Evolutionary conservation across 768 basidiomycete genomes (phyloP).

Genomic region (Candolleomyces efflorescens): DNA sequence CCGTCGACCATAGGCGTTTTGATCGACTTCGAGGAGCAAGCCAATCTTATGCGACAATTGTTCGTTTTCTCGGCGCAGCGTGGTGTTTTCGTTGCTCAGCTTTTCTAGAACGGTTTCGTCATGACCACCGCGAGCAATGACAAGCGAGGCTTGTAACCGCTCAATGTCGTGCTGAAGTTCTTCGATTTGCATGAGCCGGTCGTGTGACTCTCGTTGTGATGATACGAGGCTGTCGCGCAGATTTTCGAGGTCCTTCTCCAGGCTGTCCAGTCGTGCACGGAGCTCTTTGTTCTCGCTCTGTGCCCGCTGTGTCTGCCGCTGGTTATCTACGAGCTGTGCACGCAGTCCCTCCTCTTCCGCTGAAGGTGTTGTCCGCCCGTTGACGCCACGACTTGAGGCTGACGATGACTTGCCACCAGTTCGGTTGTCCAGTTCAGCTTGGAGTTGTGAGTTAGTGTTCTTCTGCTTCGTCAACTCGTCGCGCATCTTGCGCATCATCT

Average conservation of each 20-base stretch:
- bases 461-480: conserved; percentile 94
- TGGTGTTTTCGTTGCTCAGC: conserved; percentile 76
- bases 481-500: conserved; percentile 95
- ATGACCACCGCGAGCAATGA: conserved; percentile 69
- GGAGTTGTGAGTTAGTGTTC: conserved; percentile 69
- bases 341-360: conserved; percentile 76
- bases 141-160: conserved; percentile 65
- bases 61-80: conserved; percentile 80
- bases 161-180: conserved; percentile 81
- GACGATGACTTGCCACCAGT: conserved; percentile 50
- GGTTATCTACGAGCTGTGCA: conserved; percentile 69
- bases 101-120: conserved; percentile 78
- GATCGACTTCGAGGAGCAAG: conserved; percentile 82
- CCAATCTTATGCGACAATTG: conserved; percentile 90
- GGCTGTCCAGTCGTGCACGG: conserved; percentile 61
- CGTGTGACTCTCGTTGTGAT: conserved; percentile 76
- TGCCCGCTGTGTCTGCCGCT: conserved; percentile 70
- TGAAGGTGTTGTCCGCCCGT: conserved; percentile 76
- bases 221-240: conserved; percentile 66
- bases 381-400: conserved; percentile 38
- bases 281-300: conserved; percentile 74
- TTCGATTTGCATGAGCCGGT: conserved; percentile 69
- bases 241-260: conserved; percentile 72
- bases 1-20: conserved; percentile 58
- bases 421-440: conserved; percentile 73